phyloP scores from a whole-genome alignment of 768 basidiomycete species.

The Gloeostereum incarnatum region DNA sequence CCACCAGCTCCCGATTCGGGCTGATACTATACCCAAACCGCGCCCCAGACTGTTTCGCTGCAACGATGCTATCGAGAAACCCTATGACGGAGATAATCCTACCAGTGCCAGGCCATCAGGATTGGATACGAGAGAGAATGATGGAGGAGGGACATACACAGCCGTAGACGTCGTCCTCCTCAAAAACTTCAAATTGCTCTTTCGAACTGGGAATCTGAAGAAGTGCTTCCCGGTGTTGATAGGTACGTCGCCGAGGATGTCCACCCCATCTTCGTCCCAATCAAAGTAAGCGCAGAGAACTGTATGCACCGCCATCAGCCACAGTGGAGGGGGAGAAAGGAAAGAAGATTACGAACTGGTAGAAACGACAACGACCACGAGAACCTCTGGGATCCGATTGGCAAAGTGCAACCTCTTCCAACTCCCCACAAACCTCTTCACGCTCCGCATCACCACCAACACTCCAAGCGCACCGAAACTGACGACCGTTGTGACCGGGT shows the following conservation, averaged over 20 bases:
- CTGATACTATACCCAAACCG: slow-evolving; percentile 84
- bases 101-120: slow-evolving; percentile 3
- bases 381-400: slow-evolving; percentile 81
- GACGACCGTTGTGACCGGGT: slow-evolving; percentile 62
- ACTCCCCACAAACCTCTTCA: slow-evolving; percentile 47
- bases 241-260: slow-evolving; percentile 74
- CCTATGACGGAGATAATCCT: slow-evolving; percentile 79
- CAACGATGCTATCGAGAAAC: slow-evolving; percentile 90
- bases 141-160: slow-evolving; percentile 33
- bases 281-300: slow-evolving; percentile 58
- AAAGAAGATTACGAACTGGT: slow-evolving; percentile 47
- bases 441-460: slow-evolving; percentile 50
- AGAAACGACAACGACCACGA: slow-evolving; percentile 76
- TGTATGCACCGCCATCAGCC: slow-evolving; percentile 19
- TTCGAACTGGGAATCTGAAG: slow-evolving; percentile 64
- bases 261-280: slow-evolving; percentile 77
- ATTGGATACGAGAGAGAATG: background rate
- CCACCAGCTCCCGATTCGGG: slow-evolving; percentile 93
- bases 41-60: slow-evolving; percentile 86
- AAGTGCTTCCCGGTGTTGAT: slow-evolving; percentile 52
- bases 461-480: slow-evolving; percentile 61
- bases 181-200: slow-evolving; percentile 52
- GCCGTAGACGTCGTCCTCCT: slow-evolving; percentile 80
- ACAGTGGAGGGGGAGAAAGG: background rate
- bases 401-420: slow-evolving; percentile 63